A percentile compares a stretch with the other conserved stretches of the same genome.
Conservation (phyloP, 305 asterid genomes). For the Fraxinus platypoda region DNA sequence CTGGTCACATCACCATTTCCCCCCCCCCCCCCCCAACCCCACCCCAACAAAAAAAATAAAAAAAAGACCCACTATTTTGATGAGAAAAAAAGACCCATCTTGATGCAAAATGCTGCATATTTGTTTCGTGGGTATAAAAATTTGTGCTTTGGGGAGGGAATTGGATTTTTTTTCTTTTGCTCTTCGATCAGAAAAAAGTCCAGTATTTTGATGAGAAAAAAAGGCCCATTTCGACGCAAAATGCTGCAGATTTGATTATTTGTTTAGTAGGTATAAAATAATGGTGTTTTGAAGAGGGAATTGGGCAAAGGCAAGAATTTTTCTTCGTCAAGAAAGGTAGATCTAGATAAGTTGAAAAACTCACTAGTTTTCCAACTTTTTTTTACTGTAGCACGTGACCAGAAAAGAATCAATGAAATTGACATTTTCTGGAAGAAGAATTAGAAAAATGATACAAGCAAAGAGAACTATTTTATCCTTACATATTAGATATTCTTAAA, state of each 20-base stretch:
- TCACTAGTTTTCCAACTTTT: conserved; percentile 2
- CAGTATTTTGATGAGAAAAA: neutral
- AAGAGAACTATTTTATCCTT: neutral
- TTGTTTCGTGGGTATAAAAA: conserved; percentile 6
- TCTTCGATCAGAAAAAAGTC: neutral
- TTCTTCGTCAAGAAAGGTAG: conserved; percentile 12
- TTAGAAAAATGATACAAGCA: neutral
- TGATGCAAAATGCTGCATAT: neutral
- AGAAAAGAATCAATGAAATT: neutral
- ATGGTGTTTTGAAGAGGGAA: neutral
- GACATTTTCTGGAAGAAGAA: conserved; percentile 2
- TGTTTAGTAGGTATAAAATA: conserved; percentile 1
- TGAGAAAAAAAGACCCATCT: neutral
- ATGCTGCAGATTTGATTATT: neutral
- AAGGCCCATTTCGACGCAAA: neutral
- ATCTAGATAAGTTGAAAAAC: conserved; percentile 13
- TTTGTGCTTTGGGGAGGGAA: neutral
- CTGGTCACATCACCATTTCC: conserved; percentile 50
- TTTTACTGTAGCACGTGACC: neutral
- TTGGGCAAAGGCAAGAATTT: neutral
- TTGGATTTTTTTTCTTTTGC: neutral
- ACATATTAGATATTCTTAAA: conserved; percentile 28
- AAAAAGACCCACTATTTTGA: neutral
- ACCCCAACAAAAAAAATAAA: too few relatives aligned
- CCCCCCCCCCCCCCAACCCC: neutral